Percentiles rank a stretch among this genome's conserved stretches.
Evolutionary conservation across 2,329 filamentous ascomycete species (phyloP).

Genomic region (Talaromyces piceae): DNA sequence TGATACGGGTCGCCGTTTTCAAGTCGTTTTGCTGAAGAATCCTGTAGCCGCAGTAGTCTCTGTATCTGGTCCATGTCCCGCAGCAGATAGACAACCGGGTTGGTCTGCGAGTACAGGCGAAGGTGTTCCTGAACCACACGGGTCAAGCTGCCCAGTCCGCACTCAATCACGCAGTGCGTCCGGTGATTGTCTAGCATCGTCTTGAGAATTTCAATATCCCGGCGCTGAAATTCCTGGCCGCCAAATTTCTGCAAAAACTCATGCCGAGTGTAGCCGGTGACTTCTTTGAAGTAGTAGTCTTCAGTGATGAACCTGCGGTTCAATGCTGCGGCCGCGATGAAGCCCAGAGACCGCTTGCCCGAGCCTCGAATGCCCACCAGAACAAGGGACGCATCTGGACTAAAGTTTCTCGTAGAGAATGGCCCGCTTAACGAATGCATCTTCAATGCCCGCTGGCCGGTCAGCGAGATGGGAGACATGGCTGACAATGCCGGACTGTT

Average conservation of each 20-base stretch:
- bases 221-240: constrained; percentile 36
- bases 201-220: constrained; percentile 36
- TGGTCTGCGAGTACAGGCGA: constrained; percentile 28
- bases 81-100: constrained; percentile 35
- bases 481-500: neutral
- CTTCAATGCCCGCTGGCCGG: constrained; percentile 7
- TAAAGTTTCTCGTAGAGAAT: constrained; percentile 21
- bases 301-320: constrained; percentile 38
- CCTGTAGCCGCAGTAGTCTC: constrained; percentile 36
- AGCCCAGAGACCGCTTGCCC: constrained; percentile 37
- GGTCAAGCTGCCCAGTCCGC: constrained; percentile 37
- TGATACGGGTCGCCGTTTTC: constrained; percentile 40
- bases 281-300: constrained; percentile 37
- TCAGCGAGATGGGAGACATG: constrained; percentile 7
- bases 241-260: constrained; percentile 35
- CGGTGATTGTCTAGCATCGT: constrained; percentile 39
- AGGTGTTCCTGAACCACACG: constrained; percentile 35
- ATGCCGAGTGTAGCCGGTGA: constrained; percentile 35
- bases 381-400: constrained; percentile 34
- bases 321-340: constrained; percentile 36
- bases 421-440: constrained; percentile 12
- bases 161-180: constrained; percentile 37
- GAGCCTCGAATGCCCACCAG: constrained; percentile 38
- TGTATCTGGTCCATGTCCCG: constrained; percentile 36
- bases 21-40: constrained; percentile 36